A percentile compares a stretch with the other conserved stretches of the same genome.
phyloP scores from a whole-genome alignment of 257 asterid genomes.

The Datura wrightii region DNA sequence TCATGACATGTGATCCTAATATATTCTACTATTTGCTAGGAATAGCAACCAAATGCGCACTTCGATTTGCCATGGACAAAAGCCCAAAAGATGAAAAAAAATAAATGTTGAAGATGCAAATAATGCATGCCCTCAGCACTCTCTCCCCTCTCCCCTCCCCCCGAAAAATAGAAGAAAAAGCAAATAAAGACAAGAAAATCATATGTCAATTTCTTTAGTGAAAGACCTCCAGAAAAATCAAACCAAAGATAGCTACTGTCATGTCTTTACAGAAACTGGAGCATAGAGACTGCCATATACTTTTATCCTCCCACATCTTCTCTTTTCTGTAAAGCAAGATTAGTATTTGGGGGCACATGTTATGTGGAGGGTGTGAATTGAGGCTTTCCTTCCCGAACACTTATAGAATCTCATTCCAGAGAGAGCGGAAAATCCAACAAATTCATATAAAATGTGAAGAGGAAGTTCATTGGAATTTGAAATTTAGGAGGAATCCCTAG shows the following conservation, averaged over 20 bases:
- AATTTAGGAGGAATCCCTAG: constrained; percentile 1
- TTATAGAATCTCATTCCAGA: neutral
- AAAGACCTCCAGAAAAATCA: neutral
- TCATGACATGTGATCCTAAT: constrained; percentile 18
- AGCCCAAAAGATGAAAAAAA: neutral
- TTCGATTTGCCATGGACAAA: neutral
- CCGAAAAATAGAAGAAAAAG: neutral
- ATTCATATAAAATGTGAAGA: neutral
- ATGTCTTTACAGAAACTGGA: neutral
- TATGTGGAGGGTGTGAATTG: neutral
- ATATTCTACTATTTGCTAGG: neutral
- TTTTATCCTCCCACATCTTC: neutral
- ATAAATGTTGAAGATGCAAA: neutral
- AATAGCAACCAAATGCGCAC: neutral
- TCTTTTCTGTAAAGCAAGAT: neutral
- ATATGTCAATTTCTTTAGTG: neutral
- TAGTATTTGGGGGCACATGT: neutral
- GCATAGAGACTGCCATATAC: neutral
- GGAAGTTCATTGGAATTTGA: neutral
- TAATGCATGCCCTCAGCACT: neutral
- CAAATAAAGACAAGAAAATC: neutral
- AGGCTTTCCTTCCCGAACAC: neutral
- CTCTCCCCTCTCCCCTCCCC: neutral
- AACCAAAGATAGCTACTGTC: neutral
- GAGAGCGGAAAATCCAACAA: neutral